Conservation (phyloP, 768 basidiomycete species). For the Suillus tomentosus region DNA sequence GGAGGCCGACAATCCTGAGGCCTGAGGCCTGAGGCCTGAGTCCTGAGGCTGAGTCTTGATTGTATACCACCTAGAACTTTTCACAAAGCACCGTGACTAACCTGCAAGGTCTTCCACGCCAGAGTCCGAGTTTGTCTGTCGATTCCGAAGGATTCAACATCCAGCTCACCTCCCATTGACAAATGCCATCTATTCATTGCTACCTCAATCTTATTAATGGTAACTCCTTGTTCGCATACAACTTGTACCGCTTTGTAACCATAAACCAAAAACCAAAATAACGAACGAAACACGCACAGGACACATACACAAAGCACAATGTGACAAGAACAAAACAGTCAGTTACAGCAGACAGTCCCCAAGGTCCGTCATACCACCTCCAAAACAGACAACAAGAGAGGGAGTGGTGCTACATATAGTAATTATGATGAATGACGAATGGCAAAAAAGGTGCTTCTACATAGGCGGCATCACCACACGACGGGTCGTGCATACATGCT, state of each 20-base stretch:
- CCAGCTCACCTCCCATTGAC: too few relatives aligned
- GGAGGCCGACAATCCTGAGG: too few relatives aligned
- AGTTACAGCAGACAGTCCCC: neutral
- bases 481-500: neutral
- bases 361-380: constrained; percentile 3
- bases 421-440: neutral
- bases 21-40: too few relatives aligned
- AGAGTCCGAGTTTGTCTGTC: too few relatives aligned
- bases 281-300: neutral
- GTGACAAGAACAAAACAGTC: neutral
- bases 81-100: too few relatives aligned
- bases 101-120: too few relatives aligned
- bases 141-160: too few relatives aligned
- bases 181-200: too few relatives aligned
- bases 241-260: neutral
- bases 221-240: neutral
- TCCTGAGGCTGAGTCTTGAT: too few relatives aligned
- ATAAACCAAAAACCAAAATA: constrained; percentile 4
- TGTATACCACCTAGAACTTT: too few relatives aligned
- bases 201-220: neutral
- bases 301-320: neutral
- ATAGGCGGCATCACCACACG: constrained; percentile 1
- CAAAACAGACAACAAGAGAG: neutral
- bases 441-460: neutral
- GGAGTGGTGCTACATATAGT: constrained; percentile 3